Evolutionary conservation across 768 basidiomycete genomes (phyloP), one percentile per base, ranked within the genome.

Genomic region (Boletus speciosus): DNA sequence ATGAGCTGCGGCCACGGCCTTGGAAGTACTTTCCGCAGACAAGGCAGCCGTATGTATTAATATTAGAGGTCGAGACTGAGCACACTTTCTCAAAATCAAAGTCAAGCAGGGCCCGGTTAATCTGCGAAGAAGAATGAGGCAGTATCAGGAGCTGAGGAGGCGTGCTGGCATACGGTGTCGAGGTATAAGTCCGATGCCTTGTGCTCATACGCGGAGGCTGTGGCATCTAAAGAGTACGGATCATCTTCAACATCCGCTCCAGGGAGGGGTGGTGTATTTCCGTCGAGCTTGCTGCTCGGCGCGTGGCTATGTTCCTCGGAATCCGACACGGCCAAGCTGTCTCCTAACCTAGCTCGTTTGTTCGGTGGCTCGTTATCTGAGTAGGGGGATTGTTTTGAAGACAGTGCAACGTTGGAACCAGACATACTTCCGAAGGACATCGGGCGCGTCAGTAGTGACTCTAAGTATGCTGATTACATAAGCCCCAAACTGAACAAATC

Each of bases 31-130:
- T 98, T 51, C 97, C 97, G 68, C 93, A 95, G 15, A 98, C 95
- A 49, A 99, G 83, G 68, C 97, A 99, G 34, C 92, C 93, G 66
- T 99, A 99, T 58, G 89, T 90, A 73, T 99, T 97, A 79, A 97
- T 94, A 73, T 98, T 96, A 39, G 91, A 90, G 51, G 93, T 79
- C 35, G 93, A 97, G 48, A 98, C 92, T 9, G 96, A 98, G 78
- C 97, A 99, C 27, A 98, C 83, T 78, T 96, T 94, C 75, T 99
- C 97, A 64, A 99, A 99, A 74, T 99, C 97, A 73, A 99, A 99
- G 72, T 99, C 97, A 53, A 99, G 83, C 42, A 84, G 78, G 44
- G 81, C 83, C 57, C 97, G 82, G 70, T 97, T 93, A 59, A 98
- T 90, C 95, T 98, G 66, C 54, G 60, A 57, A 50, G 37, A 53